phyloP scores from a whole-genome alignment of 345 rosid genomes.

The Syzygium oleosum region DNA sequence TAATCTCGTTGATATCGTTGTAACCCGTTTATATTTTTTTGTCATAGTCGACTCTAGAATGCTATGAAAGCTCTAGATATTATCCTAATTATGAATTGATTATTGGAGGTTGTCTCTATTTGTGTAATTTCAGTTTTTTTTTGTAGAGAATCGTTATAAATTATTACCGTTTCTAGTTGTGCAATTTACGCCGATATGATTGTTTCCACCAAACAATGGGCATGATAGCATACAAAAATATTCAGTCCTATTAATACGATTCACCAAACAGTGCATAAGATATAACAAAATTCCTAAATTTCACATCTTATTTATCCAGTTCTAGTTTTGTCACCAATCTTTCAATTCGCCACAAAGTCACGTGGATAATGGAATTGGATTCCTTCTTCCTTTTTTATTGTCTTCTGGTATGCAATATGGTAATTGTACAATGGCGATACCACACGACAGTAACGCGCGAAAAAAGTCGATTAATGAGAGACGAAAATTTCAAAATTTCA shows the following conservation, averaged over 20 bases:
- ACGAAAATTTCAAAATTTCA: background rate
- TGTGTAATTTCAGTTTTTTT: background rate
- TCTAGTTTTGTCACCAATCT: background rate
- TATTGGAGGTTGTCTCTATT: background rate
- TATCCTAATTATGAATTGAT: background rate
- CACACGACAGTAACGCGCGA: background rate
- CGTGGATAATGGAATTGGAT: background rate
- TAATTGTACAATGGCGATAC: background rate
- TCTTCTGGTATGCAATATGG: background rate
- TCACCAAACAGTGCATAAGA: accelerated
- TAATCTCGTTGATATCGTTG: no score
- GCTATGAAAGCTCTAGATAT: background rate
- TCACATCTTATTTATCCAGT: background rate
- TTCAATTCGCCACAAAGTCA: background rate
- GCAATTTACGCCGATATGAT: background rate
- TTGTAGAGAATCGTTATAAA: background rate
- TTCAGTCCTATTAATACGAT: background rate
- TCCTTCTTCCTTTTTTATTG: no score
- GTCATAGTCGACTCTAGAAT: accelerated
- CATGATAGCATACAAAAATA: no score
- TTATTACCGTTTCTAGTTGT: background rate
- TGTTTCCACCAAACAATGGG: background rate
- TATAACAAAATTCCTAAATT: background rate
- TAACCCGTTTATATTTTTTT: background rate
- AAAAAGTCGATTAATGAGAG: background rate